Evolutionary conservation across 108 stramenopile species (phyloP).

Genomic region (Schizochytrium sp.): DNA sequence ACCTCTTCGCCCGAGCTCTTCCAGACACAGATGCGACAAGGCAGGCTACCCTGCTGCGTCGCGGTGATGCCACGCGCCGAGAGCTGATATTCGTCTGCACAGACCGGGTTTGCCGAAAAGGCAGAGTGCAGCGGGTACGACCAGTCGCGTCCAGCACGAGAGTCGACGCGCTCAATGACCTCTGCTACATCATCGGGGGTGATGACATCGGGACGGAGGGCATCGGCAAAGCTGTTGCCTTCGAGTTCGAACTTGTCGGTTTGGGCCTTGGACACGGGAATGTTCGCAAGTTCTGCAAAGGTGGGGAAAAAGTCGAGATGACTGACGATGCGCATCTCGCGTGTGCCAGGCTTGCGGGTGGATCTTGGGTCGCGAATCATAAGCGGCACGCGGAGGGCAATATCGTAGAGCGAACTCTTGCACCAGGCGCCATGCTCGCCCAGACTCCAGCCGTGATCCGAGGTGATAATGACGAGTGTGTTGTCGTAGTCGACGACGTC

Average conservation of each 20-base stretch:
- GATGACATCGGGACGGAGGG: background rate
- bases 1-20: background rate
- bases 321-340: background rate
- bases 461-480: background rate
- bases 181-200: background rate
- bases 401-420: background rate
- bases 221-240: background rate
- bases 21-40: background rate
- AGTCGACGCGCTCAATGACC: background rate
- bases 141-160: background rate
- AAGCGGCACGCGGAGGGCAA: background rate
- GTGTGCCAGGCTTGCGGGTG: background rate
- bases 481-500: background rate
- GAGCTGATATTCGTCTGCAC: background rate
- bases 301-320: background rate
- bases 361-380: background rate
- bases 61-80: background rate
- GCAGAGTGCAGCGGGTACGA: background rate
- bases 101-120: background rate
- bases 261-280: background rate
- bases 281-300: background rate
- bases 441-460: background rate
- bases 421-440: conserved; percentile 7
- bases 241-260: background rate
- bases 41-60: background rate